Percentiles rank a stretch among this genome's conserved stretches.
phyloP scores from a whole-genome alignment of 148 eudicot genomes.

The Talinum fruticosum region DNA sequence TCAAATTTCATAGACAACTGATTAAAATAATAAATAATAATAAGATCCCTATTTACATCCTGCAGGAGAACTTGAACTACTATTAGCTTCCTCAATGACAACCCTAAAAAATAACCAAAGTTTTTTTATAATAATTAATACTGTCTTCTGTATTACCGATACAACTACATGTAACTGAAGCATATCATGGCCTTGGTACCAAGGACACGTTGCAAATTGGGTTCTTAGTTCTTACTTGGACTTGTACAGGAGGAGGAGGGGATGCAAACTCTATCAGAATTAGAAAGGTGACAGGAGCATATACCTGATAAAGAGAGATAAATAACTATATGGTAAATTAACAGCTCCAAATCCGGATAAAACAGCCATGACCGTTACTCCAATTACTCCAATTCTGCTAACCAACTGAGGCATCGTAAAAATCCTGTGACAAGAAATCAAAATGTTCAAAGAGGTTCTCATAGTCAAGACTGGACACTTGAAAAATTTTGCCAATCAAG shows the following conservation, averaged over 20 bases:
- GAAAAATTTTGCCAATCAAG: not conserved
- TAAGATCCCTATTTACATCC: not conserved
- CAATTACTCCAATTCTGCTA: slow-evolving; percentile 98
- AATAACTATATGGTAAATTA: slow-evolving; percentile 92
- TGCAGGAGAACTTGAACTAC: not conserved
- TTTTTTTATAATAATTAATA: not conserved
- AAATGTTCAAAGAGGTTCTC: not conserved
- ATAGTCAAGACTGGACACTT: not conserved
- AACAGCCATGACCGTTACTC: slow-evolving; percentile 96
- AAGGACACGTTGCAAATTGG: not conserved
- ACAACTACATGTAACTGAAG: not conserved
- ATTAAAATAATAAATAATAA: not conserved
- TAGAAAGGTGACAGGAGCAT: slow-evolving; percentile 5
- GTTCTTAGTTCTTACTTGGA: not conserved
- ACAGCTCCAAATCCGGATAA: slow-evolving; percentile 98
- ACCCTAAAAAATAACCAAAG: not conserved
- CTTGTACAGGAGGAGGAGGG: not conserved
- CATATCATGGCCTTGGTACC: not conserved
- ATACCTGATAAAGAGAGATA: slow-evolving; percentile 93
- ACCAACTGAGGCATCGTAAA: slow-evolving; percentile 96
- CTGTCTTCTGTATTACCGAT: not conserved
- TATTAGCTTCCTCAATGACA: slow-evolving; percentile 3
- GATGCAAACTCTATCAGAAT: not conserved
- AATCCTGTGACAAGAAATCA: slow-evolving; percentile 49
- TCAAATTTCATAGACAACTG: not conserved